phyloP scores from a whole-genome alignment of 257 asterid species.

The Capsicum chinense region DNA sequence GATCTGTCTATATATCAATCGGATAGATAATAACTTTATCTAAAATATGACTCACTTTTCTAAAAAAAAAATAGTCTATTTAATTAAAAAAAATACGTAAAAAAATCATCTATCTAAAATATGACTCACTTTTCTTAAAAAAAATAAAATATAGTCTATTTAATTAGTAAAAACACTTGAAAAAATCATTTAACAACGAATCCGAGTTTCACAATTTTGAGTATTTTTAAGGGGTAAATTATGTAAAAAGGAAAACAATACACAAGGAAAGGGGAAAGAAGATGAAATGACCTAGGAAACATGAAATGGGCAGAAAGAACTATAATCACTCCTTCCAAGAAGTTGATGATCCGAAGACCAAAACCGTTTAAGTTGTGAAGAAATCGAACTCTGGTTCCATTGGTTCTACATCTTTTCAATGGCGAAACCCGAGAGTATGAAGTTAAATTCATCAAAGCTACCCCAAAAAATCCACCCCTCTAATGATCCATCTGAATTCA shows the following conservation, averaged over 20 bases:
- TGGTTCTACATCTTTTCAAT: constrained; percentile 31
- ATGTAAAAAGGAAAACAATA: background rate
- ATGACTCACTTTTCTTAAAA: too few species aligned
- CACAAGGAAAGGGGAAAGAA: background rate
- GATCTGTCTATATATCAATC: too few species aligned
- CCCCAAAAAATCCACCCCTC: constrained; percentile 59
- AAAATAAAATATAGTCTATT: too few species aligned
- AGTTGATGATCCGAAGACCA: constrained; percentile 29
- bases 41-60: too few species aligned
- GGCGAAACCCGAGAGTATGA: constrained; percentile 69
- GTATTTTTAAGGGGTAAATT: background rate
- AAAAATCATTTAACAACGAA: too few species aligned
- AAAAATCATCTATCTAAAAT: too few species aligned
- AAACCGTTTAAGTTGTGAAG: background rate
- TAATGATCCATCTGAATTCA: constrained; percentile 58
- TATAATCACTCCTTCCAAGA: background rate
- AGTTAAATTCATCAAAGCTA: constrained; percentile 54
- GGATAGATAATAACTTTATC: too few species aligned
- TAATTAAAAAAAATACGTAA: too few species aligned
- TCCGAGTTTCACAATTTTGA: too few species aligned
- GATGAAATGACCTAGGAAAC: background rate
- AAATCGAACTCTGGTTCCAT: background rate
- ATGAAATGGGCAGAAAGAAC: background rate
- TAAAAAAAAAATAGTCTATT: too few species aligned
- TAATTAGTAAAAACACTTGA: too few species aligned